Evolutionary conservation across 768 basidiomycete species (phyloP).

Genomic region (Mycena sanguinolenta): DNA sequence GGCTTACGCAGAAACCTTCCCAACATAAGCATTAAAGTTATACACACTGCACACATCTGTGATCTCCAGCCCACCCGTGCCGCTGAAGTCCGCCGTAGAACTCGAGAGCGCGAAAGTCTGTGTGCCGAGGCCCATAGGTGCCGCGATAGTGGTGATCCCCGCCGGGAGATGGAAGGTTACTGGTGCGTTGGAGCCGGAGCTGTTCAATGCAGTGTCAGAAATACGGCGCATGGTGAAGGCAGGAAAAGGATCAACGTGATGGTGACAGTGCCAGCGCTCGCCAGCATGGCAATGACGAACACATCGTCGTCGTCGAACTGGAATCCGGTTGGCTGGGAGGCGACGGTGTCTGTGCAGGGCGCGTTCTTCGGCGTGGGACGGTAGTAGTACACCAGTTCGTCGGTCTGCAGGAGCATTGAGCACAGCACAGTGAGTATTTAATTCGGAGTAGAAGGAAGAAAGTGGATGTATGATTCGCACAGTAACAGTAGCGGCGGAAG

Average conservation of each 20-base stretch:
- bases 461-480: no score
- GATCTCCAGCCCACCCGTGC: neutral
- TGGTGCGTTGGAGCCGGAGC: conserved; percentile 1
- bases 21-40: conserved; percentile 11
- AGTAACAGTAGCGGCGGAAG: neutral
- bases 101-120: conserved; percentile 2
- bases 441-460: neutral
- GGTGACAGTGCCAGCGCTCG: neutral
- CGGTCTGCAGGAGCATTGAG: neutral
- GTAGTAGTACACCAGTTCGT: conserved; percentile 1
- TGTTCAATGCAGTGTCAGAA: neutral
- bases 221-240: neutral
- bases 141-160: neutral
- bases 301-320: neutral
- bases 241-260: neutral
- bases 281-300: neutral
- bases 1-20: conserved; percentile 2
- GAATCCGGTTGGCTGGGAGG: neutral
- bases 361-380: neutral
- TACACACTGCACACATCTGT: neutral
- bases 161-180: neutral
- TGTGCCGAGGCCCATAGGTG: conserved; percentile 3
- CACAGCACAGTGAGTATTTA: neutral
- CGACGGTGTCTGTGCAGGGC: neutral
- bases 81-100: neutral